Conservation (phyloP, 768 basidiomycete species). For the Trametes villosa region DNA sequence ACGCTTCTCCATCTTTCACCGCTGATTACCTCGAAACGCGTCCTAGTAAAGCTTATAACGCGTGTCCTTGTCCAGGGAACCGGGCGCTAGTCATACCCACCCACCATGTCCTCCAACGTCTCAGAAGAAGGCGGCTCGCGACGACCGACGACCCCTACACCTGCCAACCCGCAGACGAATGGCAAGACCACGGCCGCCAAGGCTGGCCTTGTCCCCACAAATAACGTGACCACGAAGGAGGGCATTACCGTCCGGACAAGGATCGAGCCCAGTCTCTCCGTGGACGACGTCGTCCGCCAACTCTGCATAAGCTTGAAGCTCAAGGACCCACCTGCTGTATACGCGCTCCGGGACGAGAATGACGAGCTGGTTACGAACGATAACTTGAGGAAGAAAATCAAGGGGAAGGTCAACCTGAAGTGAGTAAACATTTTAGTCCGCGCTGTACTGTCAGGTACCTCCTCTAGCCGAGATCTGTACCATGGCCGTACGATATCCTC, state of each 20-base stretch:
- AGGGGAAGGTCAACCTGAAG: constrained; percentile 78
- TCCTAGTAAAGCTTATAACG: constrained; percentile 9
- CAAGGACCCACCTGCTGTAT: constrained; percentile 70
- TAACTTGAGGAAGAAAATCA: constrained; percentile 83
- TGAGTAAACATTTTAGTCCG: constrained; percentile 40
- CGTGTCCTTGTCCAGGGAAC: not conserved
- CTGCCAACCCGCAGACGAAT: constrained; percentile 16
- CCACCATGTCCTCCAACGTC: constrained; percentile 21
- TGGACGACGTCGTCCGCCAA: constrained; percentile 84
- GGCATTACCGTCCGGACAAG: constrained; percentile 78
- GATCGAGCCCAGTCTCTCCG: constrained; percentile 82
- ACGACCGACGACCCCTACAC: constrained; percentile 5
- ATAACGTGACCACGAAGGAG: constrained; percentile 79
- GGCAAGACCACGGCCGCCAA: constrained; percentile 20
- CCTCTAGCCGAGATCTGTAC: too few species aligned
- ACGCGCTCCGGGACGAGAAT: constrained; percentile 79
- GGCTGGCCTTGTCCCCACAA: constrained; percentile 71
- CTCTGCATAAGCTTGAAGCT: constrained; percentile 82
- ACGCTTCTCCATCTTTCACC: constrained; percentile 6
- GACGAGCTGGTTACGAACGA: constrained; percentile 88
- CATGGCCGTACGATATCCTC: too few species aligned
- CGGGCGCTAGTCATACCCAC: constrained; percentile 2
- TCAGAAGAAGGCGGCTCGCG: constrained; percentile 16
- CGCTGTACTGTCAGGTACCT: not conserved
- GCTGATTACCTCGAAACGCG: not conserved